Base-by-base conservation (phyloP, 495 filamentous ascomycete species). In the Hypoxylon fuscum region DNA sequence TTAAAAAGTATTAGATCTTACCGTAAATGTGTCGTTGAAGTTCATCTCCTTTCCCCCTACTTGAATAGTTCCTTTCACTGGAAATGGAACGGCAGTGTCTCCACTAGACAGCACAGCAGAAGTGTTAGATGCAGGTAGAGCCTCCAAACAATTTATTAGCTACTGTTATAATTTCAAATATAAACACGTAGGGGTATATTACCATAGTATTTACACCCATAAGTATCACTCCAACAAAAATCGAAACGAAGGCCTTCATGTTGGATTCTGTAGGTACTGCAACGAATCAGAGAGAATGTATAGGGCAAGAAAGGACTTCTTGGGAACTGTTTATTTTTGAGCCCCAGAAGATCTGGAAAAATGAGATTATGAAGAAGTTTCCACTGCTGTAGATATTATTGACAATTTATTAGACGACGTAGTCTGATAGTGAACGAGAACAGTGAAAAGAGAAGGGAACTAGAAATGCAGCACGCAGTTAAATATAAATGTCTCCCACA, bases 21-120 rank as follows among this genome's bases (percentile, higher is more conserved):
- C 54, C 11, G n/a, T 42, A 17, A 64, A n/a, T n/a, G 53, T 58
- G n/a, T 54, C 61, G 8, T 41, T 64, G 37, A 64, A 64, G 2
- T 17, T 44, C 54, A 58, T 53, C 17, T 34, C 25, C 25, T 59
- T 43, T 10, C 61, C 61, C 12, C 54, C 61, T 14, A 42, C 48
- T 15, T 64, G 47, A 32, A 64, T 57, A 17, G 54, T 27, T 43
- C 55, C 54, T 1, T 41, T 22, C 54, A 64, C 59, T 5, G 54
- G 54, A 20, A 64, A 44, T 6, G 61, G 61, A 17, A 64, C 42
- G 14, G 10, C 41, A 23, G 61, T 64, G 27, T 64, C 58, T 22
- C 54, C 61, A 1, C 44, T 12, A 9, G 49, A 47, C 2, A 58
- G 47, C 3, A 6, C 7, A 4, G 21, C 20, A n/a, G 47, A 21